Base-by-base conservation (phyloP, 768 basidiomycete genomes). In the Mycena sanguinolenta region DNA sequence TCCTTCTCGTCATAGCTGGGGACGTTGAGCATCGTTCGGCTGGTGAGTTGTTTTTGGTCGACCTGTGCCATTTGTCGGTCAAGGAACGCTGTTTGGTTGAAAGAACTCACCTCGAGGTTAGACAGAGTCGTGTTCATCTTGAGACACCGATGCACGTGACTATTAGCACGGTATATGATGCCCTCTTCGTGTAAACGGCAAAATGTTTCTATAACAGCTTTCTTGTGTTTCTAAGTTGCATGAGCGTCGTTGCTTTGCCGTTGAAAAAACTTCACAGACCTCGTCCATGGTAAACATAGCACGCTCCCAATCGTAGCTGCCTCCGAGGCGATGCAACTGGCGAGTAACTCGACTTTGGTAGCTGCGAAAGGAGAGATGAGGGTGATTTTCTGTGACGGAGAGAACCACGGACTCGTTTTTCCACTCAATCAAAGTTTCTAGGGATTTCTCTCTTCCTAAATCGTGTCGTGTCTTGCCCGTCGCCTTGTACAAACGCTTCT, bases 141-240 rank as follows among this genome's bases (percentile, higher is more conserved):
- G 55, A 96, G 94, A 84, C 98, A 99, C 97, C 98, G 99, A 77
- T 99, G 98, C 69, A 99, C 97, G 52, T 99, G 88, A 28, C 97
- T 91, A 76, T 98, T 99, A 3, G 96, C 97, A 32, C 98, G 94
- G 81, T 98, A 99, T 54, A 99, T 78, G 73, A 95, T 88, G 2
- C 97, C 96, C 36, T 95, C 94, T 78, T 99, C 97, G 74, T 96
- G 93, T 36, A 99, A 82, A 38, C 87, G 86, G 79, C 95, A 97
- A 82, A 99, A 99, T 5, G 90, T 94, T 79, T 98, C 96, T 30
- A 91, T 85, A 39, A 99, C 97, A 36, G 96, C 97, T 82, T 89
- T 93, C 54, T 93, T 95, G 38, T 95, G 88, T 73, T 82, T 83
- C 91, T 94, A 67, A 25, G 7, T 53, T 14, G 23, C 54, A 36